Base-by-base conservation (phyloP, 2,329 filamentous ascomycete species). In the Neofusicoccum umdonicola region DNA sequence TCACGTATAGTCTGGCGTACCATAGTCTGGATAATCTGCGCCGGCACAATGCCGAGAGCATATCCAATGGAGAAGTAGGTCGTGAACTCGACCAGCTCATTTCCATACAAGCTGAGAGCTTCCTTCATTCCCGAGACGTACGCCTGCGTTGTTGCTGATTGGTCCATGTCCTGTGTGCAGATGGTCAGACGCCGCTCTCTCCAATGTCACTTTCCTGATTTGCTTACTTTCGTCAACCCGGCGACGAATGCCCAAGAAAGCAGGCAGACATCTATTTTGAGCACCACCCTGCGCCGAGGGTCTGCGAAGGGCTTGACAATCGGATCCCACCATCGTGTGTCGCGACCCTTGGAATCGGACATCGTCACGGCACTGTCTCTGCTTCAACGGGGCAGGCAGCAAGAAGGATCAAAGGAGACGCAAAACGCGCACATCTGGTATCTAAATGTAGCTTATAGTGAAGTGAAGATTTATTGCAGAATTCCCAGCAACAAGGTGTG, bases 201-300 rank as follows among this genome's bases (percentile, higher is more conserved):
- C 86, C 85, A 83, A 88, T 88, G 84, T 84, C 88, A 70, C 83
- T 83, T 76, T 88, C 86, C 44, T 88, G 73, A 71, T 88, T 85
- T 2, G 85, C 85, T 70, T 88, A 88, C 13, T 83, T 67, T 66
- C 39, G 65, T 65, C 17, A 68, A 54, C 5, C 63, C 67, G 3
- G 65, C 65, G 22, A 68, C 34, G 13, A 68, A 67, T 34, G 66
- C 65, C 56, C 65, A 68, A 12, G 65, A n/a, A 9, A 68, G 45
- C 9, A 67, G 57, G 12, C 63, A 64, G 3, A 56, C 63, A n/a
- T 68, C 65, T 11, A 67, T 44, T 31, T 68, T 68, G 41, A 64
- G 48, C 11, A 54, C 54, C 17, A 67, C 35, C 4, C 62, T 11
- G 19, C 64, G 64, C 27, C 61, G 65, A n/a, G 66, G 62, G 22